Conservation (phyloP, 2,329 filamentous ascomycete species). For the Penicillium corylophilum region DNA sequence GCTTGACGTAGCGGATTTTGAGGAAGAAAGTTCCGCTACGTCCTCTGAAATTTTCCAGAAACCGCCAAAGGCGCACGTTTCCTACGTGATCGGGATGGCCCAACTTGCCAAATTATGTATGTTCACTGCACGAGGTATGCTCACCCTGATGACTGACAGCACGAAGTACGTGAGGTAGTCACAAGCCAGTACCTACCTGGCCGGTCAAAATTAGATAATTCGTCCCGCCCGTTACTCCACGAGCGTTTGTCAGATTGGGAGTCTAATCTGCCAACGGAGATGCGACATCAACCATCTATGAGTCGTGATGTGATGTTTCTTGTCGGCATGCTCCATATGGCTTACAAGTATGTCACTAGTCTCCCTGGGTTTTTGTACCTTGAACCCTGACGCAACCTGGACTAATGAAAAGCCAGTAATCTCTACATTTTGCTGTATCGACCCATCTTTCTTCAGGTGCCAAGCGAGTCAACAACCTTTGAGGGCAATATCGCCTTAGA, state of each 20-base stretch:
- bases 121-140: neutral
- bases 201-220: constrained; percentile 22
- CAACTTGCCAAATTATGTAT: constrained; percentile 39
- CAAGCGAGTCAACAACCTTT: constrained; percentile 24
- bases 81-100: constrained; percentile 40
- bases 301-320: constrained; percentile 38
- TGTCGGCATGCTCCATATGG: constrained; percentile 44
- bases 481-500: constrained; percentile 46
- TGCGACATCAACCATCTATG: constrained; percentile 35
- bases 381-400: neutral
- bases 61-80: constrained; percentile 34
- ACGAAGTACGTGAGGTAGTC: constrained; percentile 37
- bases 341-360: constrained; percentile 41
- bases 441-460: constrained; percentile 41
- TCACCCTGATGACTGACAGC: neutral
- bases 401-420: constrained; percentile 31
- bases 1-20: constrained; percentile 39
- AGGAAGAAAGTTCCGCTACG: constrained; percentile 30
- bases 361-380: too few relatives aligned
- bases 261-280: constrained; percentile 32
- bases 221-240: constrained; percentile 24
- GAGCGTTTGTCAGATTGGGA: constrained; percentile 44
- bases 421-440: constrained; percentile 49
- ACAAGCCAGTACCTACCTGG: constrained; percentile 37
- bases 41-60: constrained; percentile 29